phyloP scores from a whole-genome alignment of 2,329 filamentous ascomycete genomes.

The Penicillium sp. region DNA sequence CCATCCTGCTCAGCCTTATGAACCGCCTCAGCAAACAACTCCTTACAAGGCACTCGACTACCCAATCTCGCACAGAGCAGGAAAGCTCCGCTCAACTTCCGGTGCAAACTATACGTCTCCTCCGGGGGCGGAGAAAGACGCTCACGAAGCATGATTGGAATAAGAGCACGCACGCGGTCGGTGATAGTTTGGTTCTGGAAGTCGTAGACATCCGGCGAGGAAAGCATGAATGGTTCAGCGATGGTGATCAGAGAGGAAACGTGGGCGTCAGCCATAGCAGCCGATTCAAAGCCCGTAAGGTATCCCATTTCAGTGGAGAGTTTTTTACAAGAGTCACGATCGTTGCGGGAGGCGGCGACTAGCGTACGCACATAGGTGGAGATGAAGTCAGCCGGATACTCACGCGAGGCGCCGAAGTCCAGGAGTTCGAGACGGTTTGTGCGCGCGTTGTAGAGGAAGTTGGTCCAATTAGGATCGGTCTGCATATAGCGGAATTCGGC shows the following conservation, averaged over 20 bases:
- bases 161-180: constrained; percentile 82
- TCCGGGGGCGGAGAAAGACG: constrained; percentile 88
- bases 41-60: constrained; percentile 78
- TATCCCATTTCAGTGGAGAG: constrained; percentile 83
- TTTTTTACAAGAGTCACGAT: constrained; percentile 65
- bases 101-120: constrained; percentile 94
- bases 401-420: constrained; percentile 91
- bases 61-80: constrained; percentile 85
- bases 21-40: constrained; percentile 66
- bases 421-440: constrained; percentile 81
- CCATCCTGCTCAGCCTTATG: constrained; percentile 31
- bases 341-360: constrained; percentile 73
- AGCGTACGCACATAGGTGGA: constrained; percentile 78
- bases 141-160: constrained; percentile 92
- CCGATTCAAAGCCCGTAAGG: constrained; percentile 85
- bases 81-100: constrained; percentile 94
- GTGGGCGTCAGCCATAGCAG: constrained; percentile 86
- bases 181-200: constrained; percentile 96
- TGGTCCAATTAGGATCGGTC: constrained; percentile 99
- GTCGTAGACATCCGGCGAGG: constrained; percentile 83
- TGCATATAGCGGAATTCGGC: constrained; percentile 98
- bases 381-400: constrained; percentile 81
- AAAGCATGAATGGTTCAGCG: constrained; percentile 82
- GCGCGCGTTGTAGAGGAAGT: constrained; percentile 85
- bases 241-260: constrained; percentile 85